Base-by-base conservation (phyloP, 108 stramenopile species). In the Aurantiochytrium sp. region DNA sequence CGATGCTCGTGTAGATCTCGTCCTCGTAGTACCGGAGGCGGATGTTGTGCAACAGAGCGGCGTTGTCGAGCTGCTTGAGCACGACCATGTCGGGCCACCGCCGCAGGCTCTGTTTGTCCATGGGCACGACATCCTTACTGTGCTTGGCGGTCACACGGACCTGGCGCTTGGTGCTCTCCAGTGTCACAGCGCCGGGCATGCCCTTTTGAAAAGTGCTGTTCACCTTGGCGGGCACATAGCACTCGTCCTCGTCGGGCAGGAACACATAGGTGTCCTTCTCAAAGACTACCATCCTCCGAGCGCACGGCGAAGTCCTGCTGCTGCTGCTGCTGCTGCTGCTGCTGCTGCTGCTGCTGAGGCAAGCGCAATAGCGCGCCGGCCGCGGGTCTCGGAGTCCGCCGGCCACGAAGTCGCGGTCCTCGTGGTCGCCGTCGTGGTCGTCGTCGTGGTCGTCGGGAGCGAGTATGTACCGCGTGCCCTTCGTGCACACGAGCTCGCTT, bases 1-100 rank as follows among this genome's bases (percentile, higher is more conserved):
- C 92, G 5, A 89, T 91, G 12, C 55, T n/a, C 34, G 92, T 91
- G 89, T 92, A 92, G 55, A 92, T 92, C 32, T 68, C 39, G 65
- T 92, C 90, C 54, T 52, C 55, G 30, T 27, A 37, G 91, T 89
- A 92, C 45, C 91, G 65, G 22, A 30, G 36, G 30, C 53, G 22
- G 12, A 92, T 54, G 53, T 88, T 90, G 87, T 87, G 86, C 69
- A 92, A 59, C 39, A 93, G 92, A 39, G 86, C 39, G 3, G 90
- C 91, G 41, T 54, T 86, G 55, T 81, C 73, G 42, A 81, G 73
- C 73, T 81, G 73, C 39, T 81, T 81, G 73, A 81, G 73, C 1
- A 81, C n/a, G 42, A 81, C 73, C 73, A 81, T 81, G 45, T 81
- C 73, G 30, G 39, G 42, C 42, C 39, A 81, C 36, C 42, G 39